A percentile compares a stretch with the other conserved stretches of the same genome.
Evolutionary conservation across 768 basidiomycete genomes (phyloP).

Genomic region (Pleurotus platypus): DNA sequence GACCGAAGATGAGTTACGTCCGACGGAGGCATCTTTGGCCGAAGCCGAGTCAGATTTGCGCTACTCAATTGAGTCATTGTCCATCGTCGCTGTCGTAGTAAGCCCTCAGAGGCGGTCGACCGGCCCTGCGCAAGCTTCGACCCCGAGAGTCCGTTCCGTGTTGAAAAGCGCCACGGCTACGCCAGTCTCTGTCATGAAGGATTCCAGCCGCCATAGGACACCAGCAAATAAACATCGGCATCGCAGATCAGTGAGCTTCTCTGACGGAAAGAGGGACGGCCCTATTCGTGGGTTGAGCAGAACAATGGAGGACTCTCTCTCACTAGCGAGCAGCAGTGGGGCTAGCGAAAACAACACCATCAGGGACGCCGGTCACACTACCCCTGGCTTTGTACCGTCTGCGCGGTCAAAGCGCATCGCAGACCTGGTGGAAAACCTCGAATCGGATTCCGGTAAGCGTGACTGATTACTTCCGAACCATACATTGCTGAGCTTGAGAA

Average conservation of each 20-base stretch:
- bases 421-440: constrained; percentile 73
- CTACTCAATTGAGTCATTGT: constrained; percentile 2
- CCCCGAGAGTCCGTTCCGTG: constrained; percentile 40
- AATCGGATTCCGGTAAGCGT: constrained; percentile 56
- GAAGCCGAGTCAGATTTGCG: constrained; percentile 7
- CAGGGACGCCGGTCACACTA: constrained; percentile 7
- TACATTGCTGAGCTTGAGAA: constrained; percentile 6
- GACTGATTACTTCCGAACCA: constrained; percentile 4
- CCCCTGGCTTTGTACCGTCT: constrained; percentile 45
- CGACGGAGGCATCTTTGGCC: constrained; percentile 5
- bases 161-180: constrained; percentile 44
- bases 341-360: constrained; percentile 15
- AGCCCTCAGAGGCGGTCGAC: constrained; percentile 10
- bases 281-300: constrained; percentile 65
- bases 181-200: constrained; percentile 59
- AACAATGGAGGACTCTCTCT: constrained; percentile 34
- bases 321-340: constrained; percentile 18
- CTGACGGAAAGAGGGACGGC: constrained; percentile 87
- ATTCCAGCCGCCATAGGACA: constrained; percentile 48
- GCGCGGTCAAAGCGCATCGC: constrained; percentile 77
- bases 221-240: constrained; percentile 63
- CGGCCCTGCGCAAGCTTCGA: constrained; percentile 12
- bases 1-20: constrained; percentile 11
- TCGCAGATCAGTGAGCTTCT: constrained; percentile 93
- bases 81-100: constrained; percentile 5